Evolutionary conservation across 2,329 filamentous ascomycete genomes (phyloP).

Genomic region (Beauveria scarabaeidicola): DNA sequence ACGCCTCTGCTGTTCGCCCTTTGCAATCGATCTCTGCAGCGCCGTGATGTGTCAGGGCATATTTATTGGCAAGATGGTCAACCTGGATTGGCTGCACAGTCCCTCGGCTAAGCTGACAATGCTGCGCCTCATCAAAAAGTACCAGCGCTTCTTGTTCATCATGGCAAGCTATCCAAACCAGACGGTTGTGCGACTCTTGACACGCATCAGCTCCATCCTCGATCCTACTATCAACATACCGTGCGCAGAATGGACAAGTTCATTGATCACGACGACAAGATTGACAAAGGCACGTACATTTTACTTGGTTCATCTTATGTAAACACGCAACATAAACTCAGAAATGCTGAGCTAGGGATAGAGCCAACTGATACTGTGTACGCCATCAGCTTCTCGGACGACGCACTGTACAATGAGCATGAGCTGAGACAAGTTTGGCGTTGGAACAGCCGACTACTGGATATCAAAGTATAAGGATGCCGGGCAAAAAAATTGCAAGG

Average conservation of each 20-base stretch:
- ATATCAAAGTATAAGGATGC: too few species aligned
- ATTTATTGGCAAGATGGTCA: constrained; percentile 66
- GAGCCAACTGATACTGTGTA: too few species aligned
- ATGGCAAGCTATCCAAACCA: constrained; percentile 22
- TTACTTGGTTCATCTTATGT: background rate
- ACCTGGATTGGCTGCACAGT: constrained; percentile 70
- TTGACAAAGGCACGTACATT: constrained; percentile 45
- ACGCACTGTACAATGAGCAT: background rate
- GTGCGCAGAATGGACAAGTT: constrained; percentile 42
- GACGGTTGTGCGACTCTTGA: constrained; percentile 61
- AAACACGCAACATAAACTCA: background rate
- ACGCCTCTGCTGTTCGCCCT: constrained; percentile 40
- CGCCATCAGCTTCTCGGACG: too few species aligned
- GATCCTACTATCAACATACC: constrained; percentile 53
- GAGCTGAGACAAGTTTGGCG: too few species aligned
- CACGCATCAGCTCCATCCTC: constrained; percentile 65
- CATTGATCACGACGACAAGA: constrained; percentile 78
- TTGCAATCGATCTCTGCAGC: constrained; percentile 56
- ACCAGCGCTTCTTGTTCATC: constrained; percentile 47
- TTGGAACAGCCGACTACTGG: too few species aligned
- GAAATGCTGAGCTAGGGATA: background rate
- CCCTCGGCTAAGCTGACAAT: constrained; percentile 57
- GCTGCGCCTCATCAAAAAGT: constrained; percentile 55
- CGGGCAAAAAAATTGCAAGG: too few species aligned
- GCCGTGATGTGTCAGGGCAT: constrained; percentile 58